phyloP scores from a whole-genome alignment of 345 rosid species.

The Durio zibethinus region DNA sequence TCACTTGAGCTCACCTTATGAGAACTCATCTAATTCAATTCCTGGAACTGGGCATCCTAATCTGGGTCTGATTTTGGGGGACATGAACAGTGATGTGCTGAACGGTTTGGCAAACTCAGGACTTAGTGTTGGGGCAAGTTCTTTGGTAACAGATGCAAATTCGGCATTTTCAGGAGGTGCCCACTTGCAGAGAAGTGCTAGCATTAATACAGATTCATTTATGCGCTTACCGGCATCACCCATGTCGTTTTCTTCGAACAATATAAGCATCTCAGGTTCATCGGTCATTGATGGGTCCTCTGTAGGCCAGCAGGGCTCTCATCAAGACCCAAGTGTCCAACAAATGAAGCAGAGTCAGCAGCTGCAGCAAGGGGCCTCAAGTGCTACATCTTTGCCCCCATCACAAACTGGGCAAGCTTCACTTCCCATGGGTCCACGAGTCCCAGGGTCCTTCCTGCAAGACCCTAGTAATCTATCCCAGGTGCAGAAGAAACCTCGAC shows the following conservation, averaged over 20 bases:
- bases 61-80: slow-evolving; percentile 76
- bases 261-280: slow-evolving; percentile 82
- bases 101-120: slow-evolving; percentile 86
- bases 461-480: slow-evolving; percentile 66
- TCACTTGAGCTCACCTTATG: slow-evolving; percentile 76
- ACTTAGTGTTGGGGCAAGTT: slow-evolving; percentile 92
- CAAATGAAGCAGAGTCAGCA: slow-evolving; percentile 54
- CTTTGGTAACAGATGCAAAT: slow-evolving; percentile 93
- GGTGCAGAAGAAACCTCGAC: slow-evolving; percentile 70
- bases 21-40: slow-evolving; percentile 69
- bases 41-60: slow-evolving; percentile 70
- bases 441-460: slow-evolving; percentile 64
- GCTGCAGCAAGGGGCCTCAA: slow-evolving; percentile 61
- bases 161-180: slow-evolving; percentile 89
- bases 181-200: slow-evolving; percentile 88
- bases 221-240: slow-evolving; percentile 97
- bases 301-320: slow-evolving; percentile 61
- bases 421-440: slow-evolving; percentile 57
- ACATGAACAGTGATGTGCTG: slow-evolving; percentile 71
- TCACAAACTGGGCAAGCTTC: slow-evolving; percentile 61
- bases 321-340: slow-evolving; percentile 60
- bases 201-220: slow-evolving; percentile 87
- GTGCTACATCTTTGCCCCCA: slow-evolving; percentile 64
- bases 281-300: slow-evolving; percentile 85
- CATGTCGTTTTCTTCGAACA: slow-evolving; percentile 90